Base-by-base conservation (phyloP, 139 green algal species). In the Chlamydomonas applanata region DNA sequence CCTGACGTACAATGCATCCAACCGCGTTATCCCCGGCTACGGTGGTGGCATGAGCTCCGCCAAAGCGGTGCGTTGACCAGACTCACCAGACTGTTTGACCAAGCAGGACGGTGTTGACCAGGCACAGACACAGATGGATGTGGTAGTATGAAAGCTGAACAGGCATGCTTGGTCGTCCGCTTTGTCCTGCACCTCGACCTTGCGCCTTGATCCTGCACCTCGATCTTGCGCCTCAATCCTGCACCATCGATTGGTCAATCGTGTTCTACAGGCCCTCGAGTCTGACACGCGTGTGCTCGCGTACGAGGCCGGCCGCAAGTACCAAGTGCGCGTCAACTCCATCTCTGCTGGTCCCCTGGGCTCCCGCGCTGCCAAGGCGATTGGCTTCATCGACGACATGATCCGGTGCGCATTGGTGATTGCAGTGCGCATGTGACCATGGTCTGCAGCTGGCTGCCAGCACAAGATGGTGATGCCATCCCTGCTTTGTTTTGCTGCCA, bases 301-400 rank as follows among this genome's bases (percentile, higher is more conserved):
- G 1, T 99, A 91, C 66, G 96, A 99, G 89, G 96, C 96, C 19
- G 96, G 96, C 27, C 87, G 92, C 71, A 99, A 99, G 86, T 93
- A 88, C 63, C 70, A 86, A 66, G 78, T 97, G n/a, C 88, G 92
- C 34, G 92, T 97, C 57, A 97, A 97, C 86, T 93, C 89, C 80
- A 97, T 91, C 74, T 81, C 60, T 4, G 86, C 86, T 2, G 96
- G 96, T 1, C 96, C 96, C 0, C 86, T 99, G 74, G 92, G 96
- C 57, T 96, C 87, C 68, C 85, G 96, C 24, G 96, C 96, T 22
- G 96, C 96, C 64, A 97, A 95, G 81, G 96, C 96, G 45, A 99
- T 99, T 62, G 96, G 96, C 59, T 99, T 99, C 91, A 99, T 99
- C 68, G 96, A 99, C 76, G 90, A 97, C 78, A 99, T 99, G 96